These are phyloP conservation scores for Linanthus parryae DNA, from an alignment of 148 eudicot species.

Conservation along the genomic window DNA sequence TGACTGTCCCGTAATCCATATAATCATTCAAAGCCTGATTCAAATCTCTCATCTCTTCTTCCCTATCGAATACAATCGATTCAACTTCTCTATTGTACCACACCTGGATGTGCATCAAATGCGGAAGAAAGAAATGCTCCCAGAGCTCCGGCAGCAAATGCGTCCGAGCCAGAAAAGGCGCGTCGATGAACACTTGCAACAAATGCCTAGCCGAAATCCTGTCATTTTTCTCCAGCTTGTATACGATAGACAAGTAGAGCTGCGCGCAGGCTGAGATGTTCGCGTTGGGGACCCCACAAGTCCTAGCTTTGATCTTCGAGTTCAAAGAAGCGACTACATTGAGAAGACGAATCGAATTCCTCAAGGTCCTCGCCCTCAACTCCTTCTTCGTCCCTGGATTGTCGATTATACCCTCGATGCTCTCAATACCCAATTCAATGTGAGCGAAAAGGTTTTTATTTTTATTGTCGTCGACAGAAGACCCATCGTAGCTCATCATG, in stretches of 20 bases:
- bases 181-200: conserved; percentile 34
- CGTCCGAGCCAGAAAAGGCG: conserved; percentile 36
- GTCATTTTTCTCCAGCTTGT: conserved; percentile 41
- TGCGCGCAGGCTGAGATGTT: conserved; percentile 43
- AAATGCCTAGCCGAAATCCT: conserved; percentile 30
- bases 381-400: conserved; percentile 14
- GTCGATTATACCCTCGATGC: conserved; percentile 32
- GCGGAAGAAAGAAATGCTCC: conserved; percentile 55
- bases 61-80: conserved; percentile 11
- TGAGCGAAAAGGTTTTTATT: conserved; percentile 21
- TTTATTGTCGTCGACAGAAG: not conserved
- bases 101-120: conserved; percentile 42
- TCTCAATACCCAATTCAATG: conserved; percentile 32
- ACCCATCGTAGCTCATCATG: conserved; percentile 4
- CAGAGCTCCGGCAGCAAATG: conserved; percentile 45
- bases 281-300: conserved; percentile 23
- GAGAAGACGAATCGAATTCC: conserved; percentile 26
- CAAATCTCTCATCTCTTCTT: conserved; percentile 24
- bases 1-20: conserved; percentile 32
- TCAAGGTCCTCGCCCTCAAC: conserved; percentile 14
- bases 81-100: conserved; percentile 29
- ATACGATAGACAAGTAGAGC: conserved; percentile 37
- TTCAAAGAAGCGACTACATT: conserved; percentile 28
- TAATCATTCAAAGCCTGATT: conserved; percentile 22
- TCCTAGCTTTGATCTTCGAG: conserved; percentile 16